Base-by-base conservation (phyloP, 108 stramenopile species). In the Schizochytrium sp. region DNA sequence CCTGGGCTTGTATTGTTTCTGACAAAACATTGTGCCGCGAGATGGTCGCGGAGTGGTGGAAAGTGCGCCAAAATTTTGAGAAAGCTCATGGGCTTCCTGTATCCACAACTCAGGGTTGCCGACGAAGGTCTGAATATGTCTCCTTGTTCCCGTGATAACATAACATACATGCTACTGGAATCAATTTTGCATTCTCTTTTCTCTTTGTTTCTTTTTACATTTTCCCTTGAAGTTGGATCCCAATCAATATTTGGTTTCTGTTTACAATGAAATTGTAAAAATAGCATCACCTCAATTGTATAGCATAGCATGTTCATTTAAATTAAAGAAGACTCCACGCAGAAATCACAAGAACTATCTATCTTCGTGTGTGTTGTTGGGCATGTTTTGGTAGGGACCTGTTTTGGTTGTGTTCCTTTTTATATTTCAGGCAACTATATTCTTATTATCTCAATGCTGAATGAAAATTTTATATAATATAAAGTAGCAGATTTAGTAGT, bases 11-110 rank as follows among this genome's bases (percentile, higher is more conserved):
- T 28, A 47, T 47, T 53, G 28, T n/a, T 5, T 5, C 40, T 10
- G 42, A 72, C 13, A 83, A 83, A 40, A 8, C 15, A 17, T 53
- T 83, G 50, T 83, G 76, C 28, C 10, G 28, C 13, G 76, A 56
- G 5, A 83, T 83, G 76, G n/a, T 38, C 28, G 76, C 5, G 2
- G 53, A 83, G 53, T 83, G 76, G 76, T 83, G 76, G 76, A 55
- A 83, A 40, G 76, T 83, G 2, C 76, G 76, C 45, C 7, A 8
- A 2, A 83, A 55, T 50, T 55, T 83, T 49, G 76, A 83, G 28
- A 10, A 55, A 53, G 53, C 47, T 8, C 76, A 55, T 83, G 76
- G 76, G 8, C 76, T 83, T 5, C 15, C 76, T 15, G 64, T 69
- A 8, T 13, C 64, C 8, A 10, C 64, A 15, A 12, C 28, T 28